A percentile compares a stretch with the other conserved stretches of the same genome.
phyloP scores from a whole-genome alignment of 257 asterid genomes.

The Penstemon newberryi region DNA sequence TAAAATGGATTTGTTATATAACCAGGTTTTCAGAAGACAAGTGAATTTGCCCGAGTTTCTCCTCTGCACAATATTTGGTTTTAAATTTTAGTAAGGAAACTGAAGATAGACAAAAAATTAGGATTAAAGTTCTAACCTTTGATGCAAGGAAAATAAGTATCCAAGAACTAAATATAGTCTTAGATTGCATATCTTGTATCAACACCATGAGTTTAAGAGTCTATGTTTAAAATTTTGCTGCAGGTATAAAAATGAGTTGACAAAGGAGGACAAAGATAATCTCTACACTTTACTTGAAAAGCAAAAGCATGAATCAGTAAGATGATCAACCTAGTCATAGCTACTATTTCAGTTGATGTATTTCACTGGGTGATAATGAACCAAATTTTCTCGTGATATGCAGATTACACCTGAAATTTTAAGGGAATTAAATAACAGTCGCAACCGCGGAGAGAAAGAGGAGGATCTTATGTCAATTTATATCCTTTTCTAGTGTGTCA shows the following conservation, averaged over 20 bases:
- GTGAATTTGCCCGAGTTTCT: background rate
- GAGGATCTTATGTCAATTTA: constrained; percentile 66
- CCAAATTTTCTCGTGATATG: constrained; percentile 21
- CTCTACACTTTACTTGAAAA: no score
- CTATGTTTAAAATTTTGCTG: background rate
- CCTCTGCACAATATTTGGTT: background rate
- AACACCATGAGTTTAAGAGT: no score
- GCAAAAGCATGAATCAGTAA: no score
- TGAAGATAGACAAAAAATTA: no score
- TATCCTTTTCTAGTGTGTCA: constrained; percentile 49
- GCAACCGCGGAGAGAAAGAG: constrained; percentile 86
- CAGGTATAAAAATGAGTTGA: no score
- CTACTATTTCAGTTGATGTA: background rate
- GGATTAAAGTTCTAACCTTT: no score
- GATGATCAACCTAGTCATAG: constrained; percentile 27
- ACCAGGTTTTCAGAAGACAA: background rate
- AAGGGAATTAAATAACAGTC: constrained; percentile 78
- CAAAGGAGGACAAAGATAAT: no score
- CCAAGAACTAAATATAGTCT: no score
- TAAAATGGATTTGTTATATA: background rate
- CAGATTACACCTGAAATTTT: constrained; percentile 90
- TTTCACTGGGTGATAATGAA: background rate
- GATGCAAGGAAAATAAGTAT: no score
- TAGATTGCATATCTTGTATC: no score
- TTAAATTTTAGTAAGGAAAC: no score